Evolutionary conservation across 169 alveolate species (phyloP), one percentile per base, ranked within the genome.

Genomic region (Plasmodium billcollinsi): DNA sequence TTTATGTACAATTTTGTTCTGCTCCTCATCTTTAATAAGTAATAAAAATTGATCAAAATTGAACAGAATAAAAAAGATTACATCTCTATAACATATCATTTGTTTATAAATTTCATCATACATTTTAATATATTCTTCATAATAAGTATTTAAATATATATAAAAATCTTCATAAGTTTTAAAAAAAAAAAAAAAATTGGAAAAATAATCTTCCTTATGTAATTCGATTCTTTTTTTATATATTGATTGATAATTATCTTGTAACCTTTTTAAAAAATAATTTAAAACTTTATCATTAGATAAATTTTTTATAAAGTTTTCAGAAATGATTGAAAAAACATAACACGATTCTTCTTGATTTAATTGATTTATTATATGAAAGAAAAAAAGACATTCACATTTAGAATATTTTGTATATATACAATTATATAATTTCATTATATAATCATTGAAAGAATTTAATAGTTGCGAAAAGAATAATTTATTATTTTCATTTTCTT

Each of bases 401-500:
- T 70, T 39, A 15, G 50, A 58, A 52, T 65, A 78, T 50, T 52
- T 65, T 2, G 4, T 26, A 58, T 78, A 78, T 7, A 78, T 15
- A 78, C 54, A 63, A 21, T 78, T 78, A 50, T 78, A 78, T 58
- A 70, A 24, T 9, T 78, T 50, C 12, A 61, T 26, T 78, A 78
- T 39, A 59, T 78, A 78, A 78, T 78, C 89, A 78, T 78, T 78
- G 67, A 78, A 78, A 43, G 65, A 39, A 45, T 15, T 78, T 52
- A 78, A 43, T n/a, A 59, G 56, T 12, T 65, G 62, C 0, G 20
- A 58, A 33, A 78, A 78, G 33, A 74, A 74, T 6, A 24, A 18
- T 65, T 66, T 78, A 52, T 58, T 70, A 14, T 70, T 78, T 78
- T 78, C 76, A 54, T 24, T 66, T 66, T 78, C 78, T 6, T 58